Evolutionary conservation across 306 rosid species (phyloP).

Genomic region (Casuarina cunninghamiana): DNA sequence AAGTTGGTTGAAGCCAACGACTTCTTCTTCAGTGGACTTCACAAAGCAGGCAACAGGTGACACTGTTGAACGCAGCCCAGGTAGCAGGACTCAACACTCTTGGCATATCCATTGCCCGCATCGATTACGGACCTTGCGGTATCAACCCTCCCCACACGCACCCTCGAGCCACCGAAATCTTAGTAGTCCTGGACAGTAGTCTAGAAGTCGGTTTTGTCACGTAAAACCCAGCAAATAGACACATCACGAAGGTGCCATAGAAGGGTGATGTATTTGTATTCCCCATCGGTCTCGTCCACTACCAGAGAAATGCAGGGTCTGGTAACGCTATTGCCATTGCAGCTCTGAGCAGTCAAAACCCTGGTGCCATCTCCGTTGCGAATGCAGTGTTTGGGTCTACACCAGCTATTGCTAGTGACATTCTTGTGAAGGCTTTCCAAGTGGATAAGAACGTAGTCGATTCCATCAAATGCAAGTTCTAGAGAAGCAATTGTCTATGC

Average conservation of each 20-base stretch:
- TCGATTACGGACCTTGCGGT: no score
- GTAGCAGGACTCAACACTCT: no score
- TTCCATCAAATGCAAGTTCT: slow-evolving; percentile 26
- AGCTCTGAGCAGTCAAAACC: slow-evolving; percentile 36
- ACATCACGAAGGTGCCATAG: not conserved
- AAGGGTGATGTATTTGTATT: slow-evolving; percentile 39
- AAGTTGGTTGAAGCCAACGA: no score
- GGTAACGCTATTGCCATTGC: slow-evolving; percentile 29
- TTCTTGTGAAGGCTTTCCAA: slow-evolving; percentile 36
- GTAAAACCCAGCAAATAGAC: no score
- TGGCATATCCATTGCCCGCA: no score
- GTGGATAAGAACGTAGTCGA: not conserved
- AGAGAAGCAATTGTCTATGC: not conserved
- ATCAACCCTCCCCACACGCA: no score
- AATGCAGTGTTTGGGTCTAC: slow-evolving; percentile 37
- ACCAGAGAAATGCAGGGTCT: not conserved
- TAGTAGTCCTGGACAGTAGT: no score
- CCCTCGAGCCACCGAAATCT: no score
- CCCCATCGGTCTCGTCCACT: slow-evolving; percentile 8
- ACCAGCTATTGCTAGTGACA: slow-evolving; percentile 26
- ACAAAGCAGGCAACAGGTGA: no score
- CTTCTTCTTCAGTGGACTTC: no score
- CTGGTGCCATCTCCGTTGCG: not conserved
- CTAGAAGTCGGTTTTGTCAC: no score
- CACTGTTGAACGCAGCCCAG: no score